phyloP scores from a whole-genome alignment of 495 filamentous ascomycete genomes.

The Hypoxylon subgilvum region DNA sequence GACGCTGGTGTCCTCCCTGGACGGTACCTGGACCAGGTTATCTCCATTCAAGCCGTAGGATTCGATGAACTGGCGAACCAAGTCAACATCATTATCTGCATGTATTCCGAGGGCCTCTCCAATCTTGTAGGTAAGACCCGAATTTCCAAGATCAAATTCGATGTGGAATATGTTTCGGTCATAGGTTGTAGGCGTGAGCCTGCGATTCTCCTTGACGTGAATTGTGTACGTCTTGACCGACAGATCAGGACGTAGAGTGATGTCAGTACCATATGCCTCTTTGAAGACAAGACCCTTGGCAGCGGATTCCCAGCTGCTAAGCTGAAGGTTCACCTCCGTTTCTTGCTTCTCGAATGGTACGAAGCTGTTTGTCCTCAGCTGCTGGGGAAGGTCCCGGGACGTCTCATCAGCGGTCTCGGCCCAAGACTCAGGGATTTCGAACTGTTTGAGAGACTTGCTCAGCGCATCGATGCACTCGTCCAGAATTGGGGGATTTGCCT shows the following conservation, averaged over 20 bases:
- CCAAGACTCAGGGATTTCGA: slow-evolving; percentile 83
- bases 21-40: slow-evolving; percentile 87
- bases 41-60: slow-evolving; percentile 84
- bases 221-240: slow-evolving; percentile 84
- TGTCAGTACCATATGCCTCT: slow-evolving; percentile 82
- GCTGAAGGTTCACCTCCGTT: slow-evolving; percentile 63
- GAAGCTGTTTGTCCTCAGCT: slow-evolving; percentile 80
- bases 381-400: slow-evolving; percentile 57
- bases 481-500: slow-evolving; percentile 55
- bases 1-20: slow-evolving; percentile 76
- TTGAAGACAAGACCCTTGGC: slow-evolving; percentile 92
- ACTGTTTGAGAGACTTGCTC: slow-evolving; percentile 67
- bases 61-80: slow-evolving; percentile 84
- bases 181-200: slow-evolving; percentile 85
- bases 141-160: slow-evolving; percentile 91
- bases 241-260: slow-evolving; percentile 81
- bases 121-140: slow-evolving; percentile 92
- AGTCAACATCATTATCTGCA: slow-evolving; percentile 81
- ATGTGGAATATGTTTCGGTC: slow-evolving; percentile 99
- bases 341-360: slow-evolving; percentile 79
- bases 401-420: slow-evolving; percentile 67
- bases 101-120: slow-evolving; percentile 98
- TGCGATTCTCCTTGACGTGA: slow-evolving; percentile 91
- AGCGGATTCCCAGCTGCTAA: slow-evolving; percentile 78
- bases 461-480: slow-evolving; percentile 69